phyloP scores from a whole-genome alignment of 228 moss, liverwort and hornwort genomes.

The Sphagnum magellanicum region DNA sequence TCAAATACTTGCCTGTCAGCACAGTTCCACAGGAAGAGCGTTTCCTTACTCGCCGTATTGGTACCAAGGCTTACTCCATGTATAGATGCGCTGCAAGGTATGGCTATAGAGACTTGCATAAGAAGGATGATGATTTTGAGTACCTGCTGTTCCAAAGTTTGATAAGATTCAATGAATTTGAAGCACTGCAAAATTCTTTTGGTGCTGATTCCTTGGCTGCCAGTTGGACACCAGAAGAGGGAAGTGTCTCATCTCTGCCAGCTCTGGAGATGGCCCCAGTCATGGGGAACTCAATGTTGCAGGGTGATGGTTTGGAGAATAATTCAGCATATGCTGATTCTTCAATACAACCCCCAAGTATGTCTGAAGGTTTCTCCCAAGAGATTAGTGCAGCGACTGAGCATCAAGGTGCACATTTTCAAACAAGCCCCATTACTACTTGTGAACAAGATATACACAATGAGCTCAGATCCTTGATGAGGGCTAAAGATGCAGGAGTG shows the following conservation, averaged over 20 bases:
- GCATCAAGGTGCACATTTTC: background rate
- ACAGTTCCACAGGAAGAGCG: background rate
- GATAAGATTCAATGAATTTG: background rate
- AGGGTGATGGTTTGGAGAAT: slow-evolving; percentile 8
- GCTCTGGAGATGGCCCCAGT: background rate
- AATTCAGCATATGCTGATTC: background rate
- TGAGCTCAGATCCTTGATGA: slow-evolving; percentile 38
- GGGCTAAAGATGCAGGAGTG: slow-evolving; percentile 56
- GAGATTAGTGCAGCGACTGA: background rate
- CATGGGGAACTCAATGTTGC: slow-evolving; percentile 13
- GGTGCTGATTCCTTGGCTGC: background rate
- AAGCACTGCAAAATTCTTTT: background rate
- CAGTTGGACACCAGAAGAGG: background rate
- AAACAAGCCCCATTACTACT: background rate
- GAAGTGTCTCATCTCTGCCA: background rate
- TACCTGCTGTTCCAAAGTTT: background rate
- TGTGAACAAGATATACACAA: background rate
- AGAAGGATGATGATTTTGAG: background rate
- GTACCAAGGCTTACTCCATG: background rate
- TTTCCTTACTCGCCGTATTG: background rate
- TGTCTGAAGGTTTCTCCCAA: too few species aligned
- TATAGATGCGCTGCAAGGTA: background rate
- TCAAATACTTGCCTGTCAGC: slow-evolving; percentile 21
- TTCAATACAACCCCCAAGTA: background rate
- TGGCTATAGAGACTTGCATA: background rate